Percentiles rank a stretch among this genome's conserved stretches.
Evolutionary conservation across 1,139 yeast genomes (phyloP).

Genomic region (Magnusiomyces suaveolens): DNA sequence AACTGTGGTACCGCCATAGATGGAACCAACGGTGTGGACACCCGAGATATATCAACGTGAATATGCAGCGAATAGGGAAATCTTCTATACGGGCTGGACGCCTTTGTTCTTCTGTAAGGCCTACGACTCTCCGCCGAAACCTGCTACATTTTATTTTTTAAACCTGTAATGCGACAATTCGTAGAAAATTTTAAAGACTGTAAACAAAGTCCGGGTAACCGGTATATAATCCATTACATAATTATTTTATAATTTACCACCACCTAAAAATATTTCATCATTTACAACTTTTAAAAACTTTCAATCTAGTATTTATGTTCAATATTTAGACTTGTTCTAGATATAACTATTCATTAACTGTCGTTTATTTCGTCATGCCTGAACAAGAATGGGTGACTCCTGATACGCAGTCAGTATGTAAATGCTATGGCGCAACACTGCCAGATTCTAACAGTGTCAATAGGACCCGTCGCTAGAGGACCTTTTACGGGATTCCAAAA

Average conservation of each 20-base stretch:
- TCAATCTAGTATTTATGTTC: too few relatives aligned
- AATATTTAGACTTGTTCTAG: too few relatives aligned
- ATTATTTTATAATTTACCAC: too few relatives aligned
- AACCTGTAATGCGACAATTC: not conserved
- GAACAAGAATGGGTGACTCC: not conserved
- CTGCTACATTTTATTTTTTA: constrained; percentile 2
- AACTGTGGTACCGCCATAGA: constrained; percentile 40
- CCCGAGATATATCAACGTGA: constrained; percentile 45
- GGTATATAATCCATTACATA: too few relatives aligned
- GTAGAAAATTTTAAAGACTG: too few relatives aligned
- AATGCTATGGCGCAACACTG: not conserved
- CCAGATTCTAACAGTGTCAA: not conserved
- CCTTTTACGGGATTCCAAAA: not conserved
- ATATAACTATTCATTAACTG: too few relatives aligned
- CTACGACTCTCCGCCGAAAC: not conserved
- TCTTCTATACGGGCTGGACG: constrained; percentile 2
- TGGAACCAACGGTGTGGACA: constrained; percentile 52
- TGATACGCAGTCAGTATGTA: not conserved
- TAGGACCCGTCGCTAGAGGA: not conserved
- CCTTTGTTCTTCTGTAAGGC: not conserved
- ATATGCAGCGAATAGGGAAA: not conserved
- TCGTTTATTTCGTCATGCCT: not conserved
- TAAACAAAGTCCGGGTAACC: too few relatives aligned
- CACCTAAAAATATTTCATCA: too few relatives aligned
- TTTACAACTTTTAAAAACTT: too few relatives aligned